A percentile compares a stretch with the other conserved stretches of the same genome.
These are phyloP conservation scores for Saccharomyces hybrid DNA, from an alignment of 1,139 yeast species.

Conservation along the genomic window DNA sequence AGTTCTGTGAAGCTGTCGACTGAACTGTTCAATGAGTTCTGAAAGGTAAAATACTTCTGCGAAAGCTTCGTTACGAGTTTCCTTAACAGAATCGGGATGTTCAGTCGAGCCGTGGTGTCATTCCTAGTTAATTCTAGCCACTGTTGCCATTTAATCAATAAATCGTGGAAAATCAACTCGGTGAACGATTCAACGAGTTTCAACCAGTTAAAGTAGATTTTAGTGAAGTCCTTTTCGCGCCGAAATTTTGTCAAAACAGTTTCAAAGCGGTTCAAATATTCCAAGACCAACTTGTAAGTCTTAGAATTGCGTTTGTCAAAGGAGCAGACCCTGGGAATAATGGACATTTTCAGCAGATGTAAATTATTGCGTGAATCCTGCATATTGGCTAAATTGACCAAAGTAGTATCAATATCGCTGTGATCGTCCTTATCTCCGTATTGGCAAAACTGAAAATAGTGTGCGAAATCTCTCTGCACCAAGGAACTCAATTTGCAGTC, in stretches of 20 bases:
- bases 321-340: neutral
- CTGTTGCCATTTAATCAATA: neutral
- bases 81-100: neutral
- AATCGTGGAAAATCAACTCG: neutral
- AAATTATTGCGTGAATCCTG: neutral
- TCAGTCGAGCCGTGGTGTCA: neutral
- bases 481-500: neutral
- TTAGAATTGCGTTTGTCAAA: neutral
- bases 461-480: neutral
- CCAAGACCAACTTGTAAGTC: neutral
- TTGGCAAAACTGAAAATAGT: neutral
- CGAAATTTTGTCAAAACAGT: neutral
- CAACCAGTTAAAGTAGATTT: neutral
- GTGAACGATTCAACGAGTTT: neutral
- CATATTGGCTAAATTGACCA: neutral
- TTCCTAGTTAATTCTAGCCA: neutral
- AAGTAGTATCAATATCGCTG: neutral
- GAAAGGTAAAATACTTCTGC: neutral
- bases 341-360: neutral
- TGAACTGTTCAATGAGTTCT: neutral
- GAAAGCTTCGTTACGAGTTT: neutral
- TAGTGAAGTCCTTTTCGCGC: neutral
- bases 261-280: neutral
- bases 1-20: conserved; percentile 3
- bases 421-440: neutral